Conservation (phyloP, 2,329 filamentous ascomycete species). For the Neofusicoccum cordaticola region DNA sequence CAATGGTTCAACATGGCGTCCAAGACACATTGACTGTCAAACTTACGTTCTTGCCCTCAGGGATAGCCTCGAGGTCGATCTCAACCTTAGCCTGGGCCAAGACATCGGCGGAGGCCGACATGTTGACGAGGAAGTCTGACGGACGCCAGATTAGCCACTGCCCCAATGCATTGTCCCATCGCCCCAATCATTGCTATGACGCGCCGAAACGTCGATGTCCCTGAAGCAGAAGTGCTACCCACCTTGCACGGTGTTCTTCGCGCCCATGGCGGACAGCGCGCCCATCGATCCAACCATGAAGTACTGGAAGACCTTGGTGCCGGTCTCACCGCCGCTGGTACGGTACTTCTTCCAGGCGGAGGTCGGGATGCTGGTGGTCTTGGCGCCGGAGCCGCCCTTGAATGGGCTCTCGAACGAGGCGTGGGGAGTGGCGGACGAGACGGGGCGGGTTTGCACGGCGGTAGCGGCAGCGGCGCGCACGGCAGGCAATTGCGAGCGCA, state of each 20-base stretch:
- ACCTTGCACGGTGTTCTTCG: slow-evolving; percentile 98
- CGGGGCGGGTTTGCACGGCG: slow-evolving; percentile 44
- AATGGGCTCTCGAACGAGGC: slow-evolving; percentile 56
- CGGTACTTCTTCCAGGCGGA: slow-evolving; percentile 74
- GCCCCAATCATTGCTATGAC: background rate
- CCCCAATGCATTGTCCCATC: slow-evolving; percentile 1
- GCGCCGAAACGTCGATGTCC: slow-evolving; percentile 15
- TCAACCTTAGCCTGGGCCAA: slow-evolving; percentile 99
- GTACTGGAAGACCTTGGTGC: slow-evolving; percentile 90
- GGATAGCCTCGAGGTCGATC: slow-evolving; percentile 86
- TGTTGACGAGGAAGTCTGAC: slow-evolving; percentile 98
- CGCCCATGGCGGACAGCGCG: slow-evolving; percentile 84
- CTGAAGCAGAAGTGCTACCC: slow-evolving; percentile 38
- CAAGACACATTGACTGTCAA: slow-evolving; percentile 10
- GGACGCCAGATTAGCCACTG: slow-evolving; percentile 19
- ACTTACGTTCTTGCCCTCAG: slow-evolving; percentile 98
- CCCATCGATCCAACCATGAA: slow-evolving; percentile 98
- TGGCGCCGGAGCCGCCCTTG: slow-evolving; percentile 45
- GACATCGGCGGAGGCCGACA: slow-evolving; percentile 98
- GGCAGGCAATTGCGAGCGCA: slow-evolving; percentile 46
- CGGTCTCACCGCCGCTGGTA: slow-evolving; percentile 63
- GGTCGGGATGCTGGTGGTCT: slow-evolving; percentile 74
- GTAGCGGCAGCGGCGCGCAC: slow-evolving; percentile 44
- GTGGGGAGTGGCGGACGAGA: slow-evolving; percentile 30
- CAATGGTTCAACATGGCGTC: slow-evolving; percentile 21